These are phyloP conservation scores for Hypomontagnella monticulosa DNA, from an alignment of 495 filamentous ascomycete genomes.

Conservation along the genomic window DNA sequence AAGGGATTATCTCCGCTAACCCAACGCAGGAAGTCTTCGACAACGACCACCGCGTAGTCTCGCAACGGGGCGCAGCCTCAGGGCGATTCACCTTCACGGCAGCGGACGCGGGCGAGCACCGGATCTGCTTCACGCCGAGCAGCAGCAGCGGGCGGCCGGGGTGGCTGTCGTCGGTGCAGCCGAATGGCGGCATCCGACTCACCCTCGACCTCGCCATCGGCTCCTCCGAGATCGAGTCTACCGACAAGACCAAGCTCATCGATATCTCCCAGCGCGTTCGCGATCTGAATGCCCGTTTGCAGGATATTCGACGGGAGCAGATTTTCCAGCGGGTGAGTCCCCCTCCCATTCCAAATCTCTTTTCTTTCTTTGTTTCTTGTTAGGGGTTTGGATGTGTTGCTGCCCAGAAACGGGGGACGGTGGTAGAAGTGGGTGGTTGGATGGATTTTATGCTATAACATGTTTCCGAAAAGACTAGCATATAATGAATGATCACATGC, in stretches of 20 bases:
- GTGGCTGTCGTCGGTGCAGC: conserved; percentile 72
- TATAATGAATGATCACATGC: background rate
- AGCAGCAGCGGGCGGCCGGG: conserved; percentile 66
- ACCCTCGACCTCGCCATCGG: conserved; percentile 93
- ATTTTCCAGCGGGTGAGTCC: conserved; percentile 89
- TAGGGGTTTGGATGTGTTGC: background rate
- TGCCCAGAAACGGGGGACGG: no score
- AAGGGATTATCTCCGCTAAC: background rate
- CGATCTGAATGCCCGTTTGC: conserved; percentile 87
- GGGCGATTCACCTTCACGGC: conserved; percentile 97
- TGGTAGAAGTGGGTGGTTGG: no score
- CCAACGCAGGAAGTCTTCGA: conserved; percentile 82
- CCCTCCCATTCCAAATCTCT: no score
- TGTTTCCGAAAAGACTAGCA: background rate
- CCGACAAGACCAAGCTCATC: conserved; percentile 91
- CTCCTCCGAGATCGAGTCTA: conserved; percentile 91
- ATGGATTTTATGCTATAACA: no score
- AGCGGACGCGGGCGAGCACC: conserved; percentile 92
- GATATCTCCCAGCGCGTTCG: conserved; percentile 90
- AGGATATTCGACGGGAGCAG: conserved; percentile 93
- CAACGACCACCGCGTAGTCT: conserved; percentile 95
- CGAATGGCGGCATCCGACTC: conserved; percentile 80
- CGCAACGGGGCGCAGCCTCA: conserved; percentile 75
- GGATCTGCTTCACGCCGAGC: conserved; percentile 89
- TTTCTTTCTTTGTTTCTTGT: conserved; percentile 8